These are phyloP conservation scores for Aspergillus amoenus DNA, from an alignment of 2,329 filamentous ascomycete species.

Conservation along the genomic window DNA sequence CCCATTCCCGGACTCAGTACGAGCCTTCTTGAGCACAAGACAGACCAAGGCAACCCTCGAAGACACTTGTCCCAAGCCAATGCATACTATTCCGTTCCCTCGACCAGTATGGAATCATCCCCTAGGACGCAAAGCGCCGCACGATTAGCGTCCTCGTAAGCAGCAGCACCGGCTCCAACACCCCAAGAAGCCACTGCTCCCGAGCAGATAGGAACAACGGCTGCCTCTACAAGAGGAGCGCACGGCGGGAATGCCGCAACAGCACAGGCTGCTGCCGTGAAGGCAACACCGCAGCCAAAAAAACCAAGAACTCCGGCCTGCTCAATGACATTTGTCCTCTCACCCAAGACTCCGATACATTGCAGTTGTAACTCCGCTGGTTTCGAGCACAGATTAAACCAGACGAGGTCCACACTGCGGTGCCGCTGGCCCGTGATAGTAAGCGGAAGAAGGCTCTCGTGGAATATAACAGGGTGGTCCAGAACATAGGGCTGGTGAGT, in stretches of 20 bases:
- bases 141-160: background rate
- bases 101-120: background rate
- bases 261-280: background rate
- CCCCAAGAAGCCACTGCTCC: background rate
- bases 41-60: too few species aligned
- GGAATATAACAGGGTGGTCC: background rate
- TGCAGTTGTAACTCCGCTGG: background rate
- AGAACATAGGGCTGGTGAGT: background rate
- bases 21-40: too few species aligned
- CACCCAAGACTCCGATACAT: background rate
- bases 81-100: background rate
- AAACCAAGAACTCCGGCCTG: background rate
- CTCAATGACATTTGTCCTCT: background rate
- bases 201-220: background rate
- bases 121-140: background rate
- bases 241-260: background rate
- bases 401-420: conserved; percentile 2
- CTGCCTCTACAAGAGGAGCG: background rate
- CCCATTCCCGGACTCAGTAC: too few species aligned
- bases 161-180: background rate
- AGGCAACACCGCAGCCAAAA: background rate
- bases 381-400: background rate
- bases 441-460: conserved; percentile 1
- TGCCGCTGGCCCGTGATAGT: conserved; percentile 1
- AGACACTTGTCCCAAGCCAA: too few species aligned